Percentiles rank a stretch among this genome's conserved stretches.
These are phyloP conservation scores for Quercus suber DNA, from an alignment of 306 rosid genomes.

Conservation along the genomic window DNA sequence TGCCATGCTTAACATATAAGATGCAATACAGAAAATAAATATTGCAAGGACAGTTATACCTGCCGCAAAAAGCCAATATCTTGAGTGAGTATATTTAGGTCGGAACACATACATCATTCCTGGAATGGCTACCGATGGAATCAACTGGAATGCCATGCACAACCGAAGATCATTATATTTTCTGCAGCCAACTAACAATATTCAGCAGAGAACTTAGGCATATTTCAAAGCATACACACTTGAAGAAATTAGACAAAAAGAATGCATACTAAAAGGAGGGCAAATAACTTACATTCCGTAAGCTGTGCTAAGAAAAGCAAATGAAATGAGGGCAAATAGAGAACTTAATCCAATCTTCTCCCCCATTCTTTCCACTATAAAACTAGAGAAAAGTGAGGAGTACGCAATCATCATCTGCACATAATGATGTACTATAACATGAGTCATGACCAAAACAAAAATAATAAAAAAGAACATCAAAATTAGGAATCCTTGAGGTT, in stretches of 20 bases:
- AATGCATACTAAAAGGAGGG: background rate
- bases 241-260: constrained; percentile 6
- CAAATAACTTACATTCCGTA: constrained; percentile 44
- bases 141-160: constrained; percentile 56
- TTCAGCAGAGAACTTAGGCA: constrained; percentile 32
- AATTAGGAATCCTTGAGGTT: background rate
- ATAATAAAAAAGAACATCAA: background rate
- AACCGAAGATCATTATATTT: constrained; percentile 47
- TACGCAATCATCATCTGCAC: constrained; percentile 65
- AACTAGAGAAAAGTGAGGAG: constrained; percentile 56
- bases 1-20: background rate
- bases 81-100: constrained; percentile 58
- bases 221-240: constrained; percentile 8
- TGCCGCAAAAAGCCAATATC: constrained; percentile 59
- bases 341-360: constrained; percentile 42
- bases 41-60: constrained; percentile 29
- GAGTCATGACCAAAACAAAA: background rate
- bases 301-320: constrained; percentile 39
- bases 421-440: constrained; percentile 15
- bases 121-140: constrained; percentile 53
- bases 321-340: constrained; percentile 36
- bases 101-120: constrained; percentile 35
- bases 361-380: constrained; percentile 56
- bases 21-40: background rate
- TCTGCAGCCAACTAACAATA: constrained; percentile 48